Conservation (phyloP, 2,329 filamentous ascomycete genomes). For the Aureobasidium sp. region DNA sequence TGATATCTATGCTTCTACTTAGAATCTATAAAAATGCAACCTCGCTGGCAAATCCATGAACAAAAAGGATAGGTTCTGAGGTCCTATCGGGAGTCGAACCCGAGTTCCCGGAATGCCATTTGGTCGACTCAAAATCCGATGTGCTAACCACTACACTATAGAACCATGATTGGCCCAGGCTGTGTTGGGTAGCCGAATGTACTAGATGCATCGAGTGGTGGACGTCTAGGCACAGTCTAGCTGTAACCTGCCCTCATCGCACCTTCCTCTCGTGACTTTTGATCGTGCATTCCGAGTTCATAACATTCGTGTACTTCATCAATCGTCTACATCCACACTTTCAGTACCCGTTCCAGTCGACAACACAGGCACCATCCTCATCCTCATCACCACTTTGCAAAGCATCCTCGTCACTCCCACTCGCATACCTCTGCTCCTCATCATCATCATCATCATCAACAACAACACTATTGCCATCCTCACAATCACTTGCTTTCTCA, state of each 20-base stretch:
- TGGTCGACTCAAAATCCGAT: slow-evolving; percentile 5
- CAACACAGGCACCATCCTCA: background rate
- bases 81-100: slow-evolving; percentile 15
- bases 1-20: too few relatives aligned
- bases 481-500: background rate
- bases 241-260: too few relatives aligned
- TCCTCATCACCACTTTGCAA: slow-evolving; percentile 8
- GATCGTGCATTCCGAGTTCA: background rate
- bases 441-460: background rate
- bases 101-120: background rate
- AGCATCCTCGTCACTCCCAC: slow-evolving; percentile 7
- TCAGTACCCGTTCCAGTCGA: slow-evolving; percentile 1
- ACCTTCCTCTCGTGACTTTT: too few relatives aligned
- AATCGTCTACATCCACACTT: background rate
- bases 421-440: background rate
- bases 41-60: too few relatives aligned
- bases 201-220: too few relatives aligned
- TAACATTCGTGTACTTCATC: background rate
- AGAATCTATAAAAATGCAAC: too few relatives aligned
- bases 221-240: too few relatives aligned
- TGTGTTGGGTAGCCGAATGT: background rate
- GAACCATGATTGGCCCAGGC: slow-evolving; percentile 2
- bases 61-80: background rate
- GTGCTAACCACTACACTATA: slow-evolving; percentile 18
- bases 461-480: background rate